Evolutionary conservation across 768 basidiomycete species (phyloP).

Genomic region (Kwoniella bestiolae): DNA sequence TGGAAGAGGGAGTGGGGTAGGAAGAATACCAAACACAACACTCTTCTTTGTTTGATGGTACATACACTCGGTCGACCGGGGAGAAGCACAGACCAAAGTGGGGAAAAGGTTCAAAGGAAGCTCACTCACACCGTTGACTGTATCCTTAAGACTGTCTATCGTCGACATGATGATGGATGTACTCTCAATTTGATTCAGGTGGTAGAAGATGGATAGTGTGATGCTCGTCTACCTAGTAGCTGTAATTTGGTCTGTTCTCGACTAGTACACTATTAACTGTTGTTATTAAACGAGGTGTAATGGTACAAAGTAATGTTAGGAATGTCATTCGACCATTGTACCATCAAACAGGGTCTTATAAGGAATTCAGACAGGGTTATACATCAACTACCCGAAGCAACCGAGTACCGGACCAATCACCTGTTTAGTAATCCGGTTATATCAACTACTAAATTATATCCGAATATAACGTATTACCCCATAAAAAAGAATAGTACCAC

Average conservation of each 20-base stretch:
- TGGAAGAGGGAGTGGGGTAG: background rate
- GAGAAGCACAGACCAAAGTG: background rate
- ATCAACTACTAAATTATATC: background rate
- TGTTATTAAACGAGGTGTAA: background rate
- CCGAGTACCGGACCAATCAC: conserved; percentile 4
- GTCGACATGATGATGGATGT: conserved; percentile 6
- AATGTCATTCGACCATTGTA: background rate
- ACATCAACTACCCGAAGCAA: background rate
- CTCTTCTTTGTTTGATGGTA: too few relatives aligned
- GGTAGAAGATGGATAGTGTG: background rate
- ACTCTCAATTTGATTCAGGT: too few relatives aligned
- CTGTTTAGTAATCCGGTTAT: background rate
- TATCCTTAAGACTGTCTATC: conserved; percentile 6
- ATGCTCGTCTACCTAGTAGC: background rate
- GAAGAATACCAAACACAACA: too few relatives aligned
- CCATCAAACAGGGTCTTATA: background rate
- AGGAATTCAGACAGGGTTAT: background rate
- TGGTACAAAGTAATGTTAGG: background rate
- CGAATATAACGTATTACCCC: background rate
- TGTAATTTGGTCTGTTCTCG: too few relatives aligned
- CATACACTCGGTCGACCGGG: background rate
- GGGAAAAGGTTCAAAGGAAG: background rate
- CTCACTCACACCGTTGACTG: conserved; percentile 4
- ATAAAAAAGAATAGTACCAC: background rate
- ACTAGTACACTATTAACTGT: too few relatives aligned